Percentiles rank a stretch among this genome's conserved stretches.
Evolutionary conservation across 805 yeast species (phyloP).

Genomic region (Clavispora fructus): DNA sequence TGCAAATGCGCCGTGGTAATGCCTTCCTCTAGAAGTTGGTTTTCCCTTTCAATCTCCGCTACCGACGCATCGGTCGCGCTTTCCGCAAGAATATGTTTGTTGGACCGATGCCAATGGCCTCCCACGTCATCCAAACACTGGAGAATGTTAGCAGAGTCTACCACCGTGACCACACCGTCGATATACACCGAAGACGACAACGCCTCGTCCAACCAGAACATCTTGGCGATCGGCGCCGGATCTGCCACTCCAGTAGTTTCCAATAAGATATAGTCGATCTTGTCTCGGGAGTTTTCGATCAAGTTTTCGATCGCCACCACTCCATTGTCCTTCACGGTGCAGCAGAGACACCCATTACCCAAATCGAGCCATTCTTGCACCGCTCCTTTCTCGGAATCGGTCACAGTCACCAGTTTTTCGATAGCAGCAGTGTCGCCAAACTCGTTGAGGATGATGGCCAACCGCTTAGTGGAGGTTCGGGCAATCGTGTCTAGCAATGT

Average conservation of each 20-base stretch:
- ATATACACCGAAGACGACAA: constrained; percentile 77
- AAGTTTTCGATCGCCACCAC: constrained; percentile 90
- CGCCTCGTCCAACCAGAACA: constrained; percentile 97
- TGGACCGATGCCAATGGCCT: constrained; percentile 59
- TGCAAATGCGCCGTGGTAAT: constrained; percentile 84
- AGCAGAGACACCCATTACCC: constrained; percentile 95
- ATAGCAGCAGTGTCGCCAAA: constrained; percentile 88
- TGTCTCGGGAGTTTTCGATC: constrained; percentile 61
- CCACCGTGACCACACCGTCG: constrained; percentile 86
- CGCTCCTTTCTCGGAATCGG: constrained; percentile 42
- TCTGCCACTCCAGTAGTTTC: constrained; percentile 98
- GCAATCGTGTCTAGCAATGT: constrained; percentile 78
- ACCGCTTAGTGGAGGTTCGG: constrained; percentile 57
- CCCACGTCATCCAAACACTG: constrained; percentile 66
- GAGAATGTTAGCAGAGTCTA: constrained; percentile 67
- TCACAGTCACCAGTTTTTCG: constrained; percentile 77
- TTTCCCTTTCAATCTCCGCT: constrained; percentile 28
- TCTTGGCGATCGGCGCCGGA: constrained; percentile 93
- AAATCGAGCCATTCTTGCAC: constrained; percentile 94
- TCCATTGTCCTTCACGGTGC: constrained; percentile 93
- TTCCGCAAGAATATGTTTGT: constrained; percentile 22
- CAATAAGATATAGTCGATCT: constrained; percentile 82
- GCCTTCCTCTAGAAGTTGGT: constrained; percentile 34
- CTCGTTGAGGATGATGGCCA: constrained; percentile 90
- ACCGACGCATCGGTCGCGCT: constrained; percentile 16